Percentiles rank a stretch among this genome's conserved stretches.
Evolutionary conservation across 345 rosid genomes (phyloP).

Genomic region (Eucalyptus polybractea): DNA sequence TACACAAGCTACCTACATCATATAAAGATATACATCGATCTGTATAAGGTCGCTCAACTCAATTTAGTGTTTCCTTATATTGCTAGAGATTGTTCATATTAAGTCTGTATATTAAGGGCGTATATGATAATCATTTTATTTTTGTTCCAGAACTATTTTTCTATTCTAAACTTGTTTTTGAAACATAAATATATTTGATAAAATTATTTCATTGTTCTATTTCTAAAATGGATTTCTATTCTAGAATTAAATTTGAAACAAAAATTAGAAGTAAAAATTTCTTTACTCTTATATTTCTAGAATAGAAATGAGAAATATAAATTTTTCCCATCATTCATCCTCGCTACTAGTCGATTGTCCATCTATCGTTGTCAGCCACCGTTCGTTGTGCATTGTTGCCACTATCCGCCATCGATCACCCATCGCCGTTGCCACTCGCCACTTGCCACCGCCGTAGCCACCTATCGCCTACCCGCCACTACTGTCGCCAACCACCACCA

Average conservation of each 20-base stretch:
- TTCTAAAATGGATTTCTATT: too few relatives aligned
- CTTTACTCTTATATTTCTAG: too few relatives aligned
- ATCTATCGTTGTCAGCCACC: fast-evolving
- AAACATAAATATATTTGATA: too few relatives aligned
- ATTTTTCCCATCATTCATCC: fast-evolving
- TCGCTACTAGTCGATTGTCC: too few relatives aligned
- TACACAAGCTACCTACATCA: not conserved
- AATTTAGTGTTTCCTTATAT: not conserved
- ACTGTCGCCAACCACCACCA: fast-evolving
- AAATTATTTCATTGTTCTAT: too few relatives aligned
- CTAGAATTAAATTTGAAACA: too few relatives aligned
- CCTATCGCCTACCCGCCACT: fast-evolving
- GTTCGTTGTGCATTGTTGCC: fast-evolving
- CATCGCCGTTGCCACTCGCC: too few relatives aligned
- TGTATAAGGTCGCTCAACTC: not conserved
- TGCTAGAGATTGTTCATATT: not conserved
- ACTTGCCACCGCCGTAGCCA: fast-evolving
- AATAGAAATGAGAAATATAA: too few relatives aligned
- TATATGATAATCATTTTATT: too few relatives aligned
- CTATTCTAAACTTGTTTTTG: fast-evolving
- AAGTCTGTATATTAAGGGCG: not conserved
- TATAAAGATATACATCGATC: not conserved
- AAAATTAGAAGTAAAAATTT: too few relatives aligned
- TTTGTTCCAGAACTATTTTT: fast-evolving
- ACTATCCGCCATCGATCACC: fast-evolving